Percentiles rank a stretch among this genome's conserved stretches.
These are phyloP conservation scores for Microdochium nivale DNA, from an alignment of 2,329 filamentous ascomycete genomes.

Conservation along the genomic window DNA sequence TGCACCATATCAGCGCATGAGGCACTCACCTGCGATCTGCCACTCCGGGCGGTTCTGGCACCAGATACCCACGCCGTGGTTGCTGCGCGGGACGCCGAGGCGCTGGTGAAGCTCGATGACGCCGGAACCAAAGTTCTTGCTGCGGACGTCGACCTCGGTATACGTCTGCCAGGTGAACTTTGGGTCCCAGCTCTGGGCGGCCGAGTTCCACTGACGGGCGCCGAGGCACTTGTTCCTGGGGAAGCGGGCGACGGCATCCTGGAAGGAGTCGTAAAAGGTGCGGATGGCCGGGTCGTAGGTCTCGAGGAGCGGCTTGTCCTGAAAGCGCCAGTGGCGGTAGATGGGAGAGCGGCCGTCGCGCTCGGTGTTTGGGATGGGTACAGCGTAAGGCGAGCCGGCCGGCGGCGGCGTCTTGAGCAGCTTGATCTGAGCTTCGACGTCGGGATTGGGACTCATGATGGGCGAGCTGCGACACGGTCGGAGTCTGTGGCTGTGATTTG, in stretches of 20 bases:
- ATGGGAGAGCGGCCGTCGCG: conserved; percentile 62
- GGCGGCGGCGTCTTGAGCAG: conserved; percentile 57
- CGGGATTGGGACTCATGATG: conserved; percentile 24
- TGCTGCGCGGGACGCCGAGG: conserved; percentile 55
- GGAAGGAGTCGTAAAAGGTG: conserved; percentile 77
- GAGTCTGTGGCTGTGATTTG: not conserved
- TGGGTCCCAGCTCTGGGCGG: conserved; percentile 62
- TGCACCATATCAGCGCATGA: not conserved
- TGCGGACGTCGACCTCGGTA: conserved; percentile 65
- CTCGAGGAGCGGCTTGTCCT: conserved; percentile 61
- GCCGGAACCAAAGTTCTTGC: conserved; percentile 78
- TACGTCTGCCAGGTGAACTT: conserved; percentile 82
- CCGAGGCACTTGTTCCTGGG: conserved; percentile 71
- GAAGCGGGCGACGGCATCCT: conserved; percentile 51
- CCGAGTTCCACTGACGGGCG: conserved; percentile 67
- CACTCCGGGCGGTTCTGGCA: conserved; percentile 82
- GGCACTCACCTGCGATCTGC: conserved; percentile 63
- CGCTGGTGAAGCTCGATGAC: conserved; percentile 73
- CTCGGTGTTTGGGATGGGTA: conserved; percentile 68
- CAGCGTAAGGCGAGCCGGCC: conserved; percentile 67
- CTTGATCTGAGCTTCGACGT: conserved; percentile 31
- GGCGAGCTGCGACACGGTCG: not conserved
- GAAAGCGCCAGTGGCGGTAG: conserved; percentile 77
- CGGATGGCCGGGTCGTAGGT: conserved; percentile 62
- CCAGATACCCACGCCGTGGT: conserved; percentile 75